These are phyloP conservation scores for Tuctoria greenei DNA, from an alignment of 176 grass and related monocot species.

Conservation along the genomic window DNA sequence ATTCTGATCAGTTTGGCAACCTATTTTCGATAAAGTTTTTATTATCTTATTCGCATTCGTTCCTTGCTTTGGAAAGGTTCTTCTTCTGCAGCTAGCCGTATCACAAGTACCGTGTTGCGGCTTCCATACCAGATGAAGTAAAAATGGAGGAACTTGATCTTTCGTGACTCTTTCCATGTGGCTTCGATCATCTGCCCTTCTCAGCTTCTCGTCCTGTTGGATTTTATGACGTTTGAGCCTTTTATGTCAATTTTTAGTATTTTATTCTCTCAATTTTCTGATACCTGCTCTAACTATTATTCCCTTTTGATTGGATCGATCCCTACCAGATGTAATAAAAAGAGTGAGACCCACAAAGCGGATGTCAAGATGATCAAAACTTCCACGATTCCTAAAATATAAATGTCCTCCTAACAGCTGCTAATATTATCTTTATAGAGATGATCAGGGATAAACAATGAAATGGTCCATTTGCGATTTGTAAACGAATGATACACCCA, in stretches of 20 bases:
- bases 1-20: slow-evolving; percentile 16
- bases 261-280: too few relatives aligned
- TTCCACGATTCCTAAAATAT: neutral
- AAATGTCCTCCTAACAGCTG: neutral
- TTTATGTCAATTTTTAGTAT: too few relatives aligned
- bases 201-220: too few relatives aligned
- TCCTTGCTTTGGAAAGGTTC: neutral
- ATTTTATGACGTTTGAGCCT: too few relatives aligned
- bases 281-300: too few relatives aligned
- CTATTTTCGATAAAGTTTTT: neutral
- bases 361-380: neutral
- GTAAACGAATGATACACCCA: neutral
- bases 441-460: neutral
- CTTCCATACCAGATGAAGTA: neutral
- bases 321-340: too few relatives aligned
- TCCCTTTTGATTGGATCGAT: too few relatives aligned
- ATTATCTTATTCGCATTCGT: neutral
- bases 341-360: too few relatives aligned
- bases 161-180: too few relatives aligned
- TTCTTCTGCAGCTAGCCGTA: neutral
- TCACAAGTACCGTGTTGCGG: neutral
- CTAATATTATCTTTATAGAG: neutral
- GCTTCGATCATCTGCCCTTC: too few relatives aligned
- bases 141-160: too few relatives aligned
- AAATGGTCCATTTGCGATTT: neutral